phyloP scores from a whole-genome alignment of 2,329 filamentous ascomycete species.

The Trichoderma koningiopsis region DNA sequence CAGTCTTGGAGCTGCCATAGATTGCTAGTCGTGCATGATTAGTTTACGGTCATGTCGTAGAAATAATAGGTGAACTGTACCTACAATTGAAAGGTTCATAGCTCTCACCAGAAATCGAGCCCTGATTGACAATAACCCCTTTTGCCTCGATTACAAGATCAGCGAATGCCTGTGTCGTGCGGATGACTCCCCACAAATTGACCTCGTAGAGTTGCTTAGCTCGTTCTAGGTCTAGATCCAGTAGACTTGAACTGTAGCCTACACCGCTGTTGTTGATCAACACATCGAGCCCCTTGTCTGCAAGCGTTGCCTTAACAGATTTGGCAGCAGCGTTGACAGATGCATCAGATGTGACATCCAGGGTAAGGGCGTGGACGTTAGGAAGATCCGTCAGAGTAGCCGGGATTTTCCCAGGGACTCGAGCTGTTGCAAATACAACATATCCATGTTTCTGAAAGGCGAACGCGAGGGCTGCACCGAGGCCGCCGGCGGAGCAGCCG shows the following conservation, averaged over 20 bases:
- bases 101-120: neutral
- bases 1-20: neutral
- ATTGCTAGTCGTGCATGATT: neutral
- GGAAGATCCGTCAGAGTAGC: slow-evolving; percentile 29
- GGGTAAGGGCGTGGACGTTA: slow-evolving; percentile 31
- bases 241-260: slow-evolving; percentile 32
- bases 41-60: neutral
- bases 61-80: neutral
- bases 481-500: slow-evolving; percentile 31
- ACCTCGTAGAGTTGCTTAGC: slow-evolving; percentile 35
- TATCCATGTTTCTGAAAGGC: slow-evolving; percentile 30
- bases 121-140: slow-evolving; percentile 34
- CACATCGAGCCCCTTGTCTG: slow-evolving; percentile 32
- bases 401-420: slow-evolving; percentile 33
- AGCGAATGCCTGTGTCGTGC: slow-evolving; percentile 35
- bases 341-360: slow-evolving; percentile 36
- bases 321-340: slow-evolving; percentile 31
- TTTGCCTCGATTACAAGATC: slow-evolving; percentile 32
- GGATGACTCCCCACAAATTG: slow-evolving; percentile 37
- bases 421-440: slow-evolving; percentile 38
- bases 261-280: slow-evolving; percentile 39
- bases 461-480: slow-evolving; percentile 30
- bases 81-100: neutral
- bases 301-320: neutral
- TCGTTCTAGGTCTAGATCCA: slow-evolving; percentile 30